Evolutionary conservation across 345 rosid genomes (phyloP).

Genomic region (Corymbia maculata): DNA sequence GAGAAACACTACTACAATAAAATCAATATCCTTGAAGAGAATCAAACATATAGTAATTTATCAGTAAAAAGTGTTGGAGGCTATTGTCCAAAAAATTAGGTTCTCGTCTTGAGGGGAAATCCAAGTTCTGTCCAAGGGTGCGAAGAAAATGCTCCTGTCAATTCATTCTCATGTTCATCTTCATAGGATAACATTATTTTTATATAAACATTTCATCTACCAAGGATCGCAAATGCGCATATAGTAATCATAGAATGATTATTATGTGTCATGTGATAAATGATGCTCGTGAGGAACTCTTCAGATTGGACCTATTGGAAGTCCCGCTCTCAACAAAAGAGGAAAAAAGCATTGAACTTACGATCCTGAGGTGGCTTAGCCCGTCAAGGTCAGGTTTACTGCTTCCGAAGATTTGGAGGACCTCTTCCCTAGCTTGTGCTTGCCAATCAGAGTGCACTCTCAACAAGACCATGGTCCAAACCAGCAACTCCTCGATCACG

Average conservation of each 20-base stretch:
- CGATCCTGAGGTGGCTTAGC: slow-evolving; percentile 19
- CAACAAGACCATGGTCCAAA: slow-evolving; percentile 45
- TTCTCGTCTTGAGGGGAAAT: neutral
- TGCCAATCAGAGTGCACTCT: slow-evolving; percentile 53
- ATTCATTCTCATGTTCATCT: neutral
- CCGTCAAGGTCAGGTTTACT: slow-evolving; percentile 25
- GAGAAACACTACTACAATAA: neutral
- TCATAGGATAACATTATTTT: neutral
- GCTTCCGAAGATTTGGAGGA: slow-evolving; percentile 19
- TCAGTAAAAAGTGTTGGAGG: neutral
- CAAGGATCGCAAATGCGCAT: neutral
- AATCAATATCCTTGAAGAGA: neutral
- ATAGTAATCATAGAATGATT: neutral
- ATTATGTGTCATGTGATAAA: neutral
- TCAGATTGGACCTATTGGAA: neutral
- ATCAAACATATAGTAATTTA: neutral
- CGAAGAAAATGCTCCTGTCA: neutral
- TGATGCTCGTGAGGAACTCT: neutral
- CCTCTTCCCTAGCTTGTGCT: slow-evolving; percentile 39
- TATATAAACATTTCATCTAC: neutral
- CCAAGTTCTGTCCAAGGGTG: neutral
- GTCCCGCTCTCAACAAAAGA: neutral
- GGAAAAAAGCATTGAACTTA: neutral
- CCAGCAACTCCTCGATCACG: slow-evolving; percentile 20
- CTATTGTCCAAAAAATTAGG: neutral